Evolutionary conservation across 345 rosid species (phyloP), one percentile per base, ranked within the genome.

Genomic region (Populus nigra): DNA sequence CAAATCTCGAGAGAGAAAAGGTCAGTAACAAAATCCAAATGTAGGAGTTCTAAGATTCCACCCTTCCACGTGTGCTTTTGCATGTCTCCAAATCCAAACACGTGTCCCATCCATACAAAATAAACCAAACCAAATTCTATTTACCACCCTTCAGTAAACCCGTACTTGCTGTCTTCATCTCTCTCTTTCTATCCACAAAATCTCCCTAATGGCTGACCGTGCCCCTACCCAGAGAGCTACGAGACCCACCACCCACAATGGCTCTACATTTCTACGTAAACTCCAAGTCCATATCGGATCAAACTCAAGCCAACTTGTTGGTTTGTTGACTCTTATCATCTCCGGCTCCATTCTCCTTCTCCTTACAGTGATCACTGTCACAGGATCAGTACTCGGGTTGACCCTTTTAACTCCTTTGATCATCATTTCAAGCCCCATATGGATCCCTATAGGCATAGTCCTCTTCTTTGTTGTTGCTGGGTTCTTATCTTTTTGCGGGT

Each of bases 341-440:
- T 79, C 96, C 23, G 86, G 87, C 67, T 87, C 88, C 76, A 76
- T 91, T 73, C 90, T 95, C 63, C 91, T 95, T 75, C 77, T 90
- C 73, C 91, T 95, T 76, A 78, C 91, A 3, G 97, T 97, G 29
- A 29, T 89, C 74, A 88, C 93, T 23, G 76, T 83, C 72, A 87
- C 93, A 0, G 86, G 80, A 5, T 36, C 75, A 49, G 70, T 88
- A 69, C 75, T 90, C 18, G 90, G 86, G 41, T 75, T 95, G 31
- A 82, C 92, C 73, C 77, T 89, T 78, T 80, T 88, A 49, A 69
- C 91, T 65, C 97, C 98, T 8, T 27, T 93, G 77, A 81, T 92
- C 68, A 73, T 95, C 49, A 5, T 95, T 65, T 83, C 89, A 11
- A 89, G 96, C 88, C 98, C 98, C 22, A 79, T 92, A 16, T 95